Evolutionary conservation across 1,284 basidiomycete genomes (phyloP).

Genomic region (Heterobasidion parviporum): DNA sequence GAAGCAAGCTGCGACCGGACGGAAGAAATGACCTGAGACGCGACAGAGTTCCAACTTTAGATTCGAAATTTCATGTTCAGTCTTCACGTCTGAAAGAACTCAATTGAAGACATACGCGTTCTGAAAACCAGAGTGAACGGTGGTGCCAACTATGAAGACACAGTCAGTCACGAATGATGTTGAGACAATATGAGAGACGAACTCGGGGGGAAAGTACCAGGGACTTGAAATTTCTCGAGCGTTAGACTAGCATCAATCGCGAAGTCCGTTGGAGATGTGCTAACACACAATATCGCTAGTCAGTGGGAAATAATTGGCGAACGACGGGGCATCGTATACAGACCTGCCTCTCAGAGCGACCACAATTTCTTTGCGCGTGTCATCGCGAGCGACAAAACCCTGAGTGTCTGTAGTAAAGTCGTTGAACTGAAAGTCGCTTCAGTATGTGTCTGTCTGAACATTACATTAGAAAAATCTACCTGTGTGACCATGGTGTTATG

Average conservation of each 20-base stretch:
- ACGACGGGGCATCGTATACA: not conserved
- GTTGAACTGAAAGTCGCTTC: not conserved
- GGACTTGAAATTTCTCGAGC: not conserved
- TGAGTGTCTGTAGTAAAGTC: constrained; percentile 7
- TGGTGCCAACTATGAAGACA: constrained; percentile 22
- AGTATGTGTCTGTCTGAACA: not conserved
- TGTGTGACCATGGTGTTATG: constrained; percentile 27
- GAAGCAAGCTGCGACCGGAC: constrained; percentile 16
- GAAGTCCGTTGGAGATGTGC: constrained; percentile 24
- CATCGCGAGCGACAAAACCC: constrained; percentile 28
- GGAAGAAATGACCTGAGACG: constrained; percentile 17
- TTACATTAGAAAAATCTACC: constrained; percentile 17
- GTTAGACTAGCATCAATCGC: constrained; percentile 4
- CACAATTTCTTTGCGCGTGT: constrained; percentile 32
- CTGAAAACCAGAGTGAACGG: constrained; percentile 37
- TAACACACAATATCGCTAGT: not conserved
- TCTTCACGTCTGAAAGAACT: not conserved
- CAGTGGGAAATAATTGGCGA: constrained; percentile 11
- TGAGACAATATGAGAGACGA: not conserved
- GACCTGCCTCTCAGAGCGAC: constrained; percentile 27
- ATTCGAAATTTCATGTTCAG: not conserved
- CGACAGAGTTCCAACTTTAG: constrained; percentile 37
- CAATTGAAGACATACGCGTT: constrained; percentile 24
- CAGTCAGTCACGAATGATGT: not conserved
- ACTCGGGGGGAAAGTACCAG: constrained; percentile 13